phyloP scores from a whole-genome alignment of 2,329 filamentous ascomycete species.

The Fusarium chlamydosporum region DNA sequence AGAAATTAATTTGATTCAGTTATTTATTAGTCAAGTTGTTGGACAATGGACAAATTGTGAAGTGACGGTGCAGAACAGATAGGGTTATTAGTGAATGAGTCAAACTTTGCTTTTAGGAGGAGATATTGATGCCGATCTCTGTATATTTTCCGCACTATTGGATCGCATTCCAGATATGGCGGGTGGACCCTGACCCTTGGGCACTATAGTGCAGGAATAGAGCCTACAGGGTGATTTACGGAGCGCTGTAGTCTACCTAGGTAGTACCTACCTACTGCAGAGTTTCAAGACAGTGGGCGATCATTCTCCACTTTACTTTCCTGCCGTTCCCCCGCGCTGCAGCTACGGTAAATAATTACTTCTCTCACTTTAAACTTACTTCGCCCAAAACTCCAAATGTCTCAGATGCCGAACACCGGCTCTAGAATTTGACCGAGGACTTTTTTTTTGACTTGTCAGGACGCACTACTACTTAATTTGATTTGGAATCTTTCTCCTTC shows the following conservation, averaged over 20 bases:
- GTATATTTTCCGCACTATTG: constrained; percentile 2
- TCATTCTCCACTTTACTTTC: constrained; percentile 25
- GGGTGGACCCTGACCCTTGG: background rate
- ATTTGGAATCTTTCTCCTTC: constrained; percentile 1
- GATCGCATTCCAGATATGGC: constrained; percentile 9
- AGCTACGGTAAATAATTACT: constrained; percentile 11
- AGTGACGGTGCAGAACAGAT: background rate
- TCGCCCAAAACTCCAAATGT: constrained; percentile 21
- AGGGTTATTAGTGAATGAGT: constrained; percentile 1
- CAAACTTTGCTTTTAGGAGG: background rate
- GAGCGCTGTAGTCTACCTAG: constrained; percentile 10
- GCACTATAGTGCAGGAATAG: background rate
- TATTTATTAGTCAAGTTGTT: background rate
- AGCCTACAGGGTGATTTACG: background rate
- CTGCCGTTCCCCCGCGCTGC: constrained; percentile 34
- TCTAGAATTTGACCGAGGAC: constrained; percentile 22
- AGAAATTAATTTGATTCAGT: constrained; percentile 17
- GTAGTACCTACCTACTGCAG: constrained; percentile 31
- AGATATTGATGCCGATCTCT: constrained; percentile 10
- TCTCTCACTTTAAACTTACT: constrained; percentile 21
- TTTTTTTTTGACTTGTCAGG: constrained; percentile 1
- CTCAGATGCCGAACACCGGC: constrained; percentile 30
- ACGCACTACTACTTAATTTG: background rate
- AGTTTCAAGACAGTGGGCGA: constrained; percentile 6
- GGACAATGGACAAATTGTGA: background rate